Conservation (phyloP, 2,329 filamentous ascomycete species). For the Tolypocladium guangdongense region DNA sequence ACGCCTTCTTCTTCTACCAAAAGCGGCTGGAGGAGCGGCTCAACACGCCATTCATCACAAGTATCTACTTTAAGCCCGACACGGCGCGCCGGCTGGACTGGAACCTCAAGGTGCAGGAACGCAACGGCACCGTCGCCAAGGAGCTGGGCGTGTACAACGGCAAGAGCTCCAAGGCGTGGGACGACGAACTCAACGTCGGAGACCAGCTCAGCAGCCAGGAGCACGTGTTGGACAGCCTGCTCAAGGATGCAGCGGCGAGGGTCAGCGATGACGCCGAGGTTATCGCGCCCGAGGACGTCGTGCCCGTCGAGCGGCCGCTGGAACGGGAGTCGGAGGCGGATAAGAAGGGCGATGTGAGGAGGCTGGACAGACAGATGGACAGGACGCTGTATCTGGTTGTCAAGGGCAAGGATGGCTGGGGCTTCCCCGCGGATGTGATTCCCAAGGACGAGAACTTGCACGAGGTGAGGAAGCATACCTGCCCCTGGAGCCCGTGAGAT, state of each 20-base stretch:
- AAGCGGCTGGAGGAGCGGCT: conserved; percentile 91
- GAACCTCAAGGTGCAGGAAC: conserved; percentile 73
- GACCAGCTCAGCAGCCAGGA: conserved; percentile 55
- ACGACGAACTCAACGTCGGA: conserved; percentile 78
- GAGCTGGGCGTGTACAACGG: conserved; percentile 81
- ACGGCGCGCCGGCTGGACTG: conserved; percentile 79
- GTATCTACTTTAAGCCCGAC: conserved; percentile 91
- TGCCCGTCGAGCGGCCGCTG: conserved; percentile 59
- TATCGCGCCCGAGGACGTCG: conserved; percentile 45
- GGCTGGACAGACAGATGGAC: conserved; percentile 69
- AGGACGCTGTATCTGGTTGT: conserved; percentile 83
- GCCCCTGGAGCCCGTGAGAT: background rate
- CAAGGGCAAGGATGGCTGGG: conserved; percentile 65
- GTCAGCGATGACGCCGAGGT: conserved; percentile 50
- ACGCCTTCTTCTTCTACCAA: conserved; percentile 93
- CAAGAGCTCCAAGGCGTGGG: conserved; percentile 62
- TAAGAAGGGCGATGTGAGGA: conserved; percentile 57
- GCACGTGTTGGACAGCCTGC: conserved; percentile 53
- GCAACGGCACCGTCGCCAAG: conserved; percentile 61
- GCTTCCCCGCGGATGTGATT: conserved; percentile 66
- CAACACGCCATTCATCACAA: conserved; percentile 73
- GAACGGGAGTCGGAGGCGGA: conserved; percentile 71
- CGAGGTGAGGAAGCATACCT: conserved; percentile 48
- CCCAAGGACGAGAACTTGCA: conserved; percentile 65
- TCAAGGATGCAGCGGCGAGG: conserved; percentile 62